Conservation (phyloP, 2,329 filamentous ascomycete genomes). For the Colletotrichum sp. region DNA sequence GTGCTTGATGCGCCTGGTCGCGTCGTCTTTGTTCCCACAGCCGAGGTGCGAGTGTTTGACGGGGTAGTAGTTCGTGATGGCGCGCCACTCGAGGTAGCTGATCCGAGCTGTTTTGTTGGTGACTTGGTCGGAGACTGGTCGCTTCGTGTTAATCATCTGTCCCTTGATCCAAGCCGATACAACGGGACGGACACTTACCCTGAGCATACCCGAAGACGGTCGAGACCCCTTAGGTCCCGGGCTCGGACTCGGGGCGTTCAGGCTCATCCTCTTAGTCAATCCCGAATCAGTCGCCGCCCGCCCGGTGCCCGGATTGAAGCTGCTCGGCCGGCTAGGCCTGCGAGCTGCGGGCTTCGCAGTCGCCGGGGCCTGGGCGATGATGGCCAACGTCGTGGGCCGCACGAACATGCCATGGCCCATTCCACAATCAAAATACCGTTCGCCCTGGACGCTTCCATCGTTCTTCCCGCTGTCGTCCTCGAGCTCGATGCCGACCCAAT, state of each 20-base stretch:
- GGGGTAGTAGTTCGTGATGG: conserved; percentile 71
- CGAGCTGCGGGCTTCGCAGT: conserved; percentile 38
- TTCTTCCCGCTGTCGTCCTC: conserved; percentile 87
- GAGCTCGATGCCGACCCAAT: conserved; percentile 91
- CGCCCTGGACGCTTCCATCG: conserved; percentile 87
- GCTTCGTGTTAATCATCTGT: conserved; percentile 2
- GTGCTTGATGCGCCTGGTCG: conserved; percentile 60
- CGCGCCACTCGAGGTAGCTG: conserved; percentile 58
- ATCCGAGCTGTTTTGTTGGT: conserved; percentile 74
- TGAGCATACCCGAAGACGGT: conserved; percentile 59
- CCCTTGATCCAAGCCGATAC: neutral
- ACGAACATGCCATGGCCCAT: conserved; percentile 86
- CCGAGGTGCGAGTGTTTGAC: conserved; percentile 55
- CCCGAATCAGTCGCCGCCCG: conserved; percentile 56
- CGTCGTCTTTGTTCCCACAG: conserved; percentile 49
- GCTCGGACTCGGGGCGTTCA: conserved; percentile 76
- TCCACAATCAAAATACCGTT: conserved; percentile 86
- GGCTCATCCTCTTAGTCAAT: conserved; percentile 67
- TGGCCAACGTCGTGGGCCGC: conserved; percentile 70
- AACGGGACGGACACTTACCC: conserved; percentile 42
- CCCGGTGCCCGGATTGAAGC: conserved; percentile 46
- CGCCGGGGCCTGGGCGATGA: conserved; percentile 55
- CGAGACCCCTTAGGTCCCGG: conserved; percentile 64
- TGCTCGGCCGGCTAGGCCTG: conserved; percentile 53
- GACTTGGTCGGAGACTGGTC: conserved; percentile 77